These are phyloP conservation scores for Furcasterigmium furcatum DNA, from an alignment of 2,329 filamentous ascomycete species.

Conservation along the genomic window DNA sequence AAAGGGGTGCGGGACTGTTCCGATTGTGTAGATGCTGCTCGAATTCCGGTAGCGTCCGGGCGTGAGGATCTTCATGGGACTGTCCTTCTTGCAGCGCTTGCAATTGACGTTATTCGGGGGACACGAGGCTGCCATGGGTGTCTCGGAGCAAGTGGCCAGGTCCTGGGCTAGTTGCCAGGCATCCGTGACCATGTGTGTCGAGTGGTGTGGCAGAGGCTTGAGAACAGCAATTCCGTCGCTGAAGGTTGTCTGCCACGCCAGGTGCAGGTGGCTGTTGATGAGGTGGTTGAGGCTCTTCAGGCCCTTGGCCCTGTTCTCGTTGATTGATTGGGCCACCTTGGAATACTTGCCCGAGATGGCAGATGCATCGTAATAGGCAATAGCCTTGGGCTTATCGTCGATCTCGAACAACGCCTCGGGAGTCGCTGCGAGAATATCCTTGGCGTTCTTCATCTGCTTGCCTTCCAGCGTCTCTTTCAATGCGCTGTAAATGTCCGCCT, in stretches of 20 bases:
- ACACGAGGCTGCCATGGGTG: slow-evolving; percentile 72
- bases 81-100: slow-evolving; percentile 65
- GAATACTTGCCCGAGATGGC: slow-evolving; percentile 65
- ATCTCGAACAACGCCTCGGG: slow-evolving; percentile 58
- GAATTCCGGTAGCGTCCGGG: slow-evolving; percentile 68
- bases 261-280: slow-evolving; percentile 82
- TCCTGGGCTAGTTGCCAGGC: slow-evolving; percentile 71
- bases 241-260: slow-evolving; percentile 79
- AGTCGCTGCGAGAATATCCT: slow-evolving; percentile 61
- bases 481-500: slow-evolving; percentile 58
- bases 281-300: slow-evolving; percentile 66
- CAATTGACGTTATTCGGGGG: slow-evolving; percentile 79
- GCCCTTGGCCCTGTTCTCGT: slow-evolving; percentile 54
- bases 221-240: slow-evolving; percentile 74
- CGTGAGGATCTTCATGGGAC: slow-evolving; percentile 64
- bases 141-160: slow-evolving; percentile 71
- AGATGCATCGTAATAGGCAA: slow-evolving; percentile 74
- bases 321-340: slow-evolving; percentile 61
- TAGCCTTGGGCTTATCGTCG: slow-evolving; percentile 60
- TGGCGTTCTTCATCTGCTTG: slow-evolving; percentile 51
- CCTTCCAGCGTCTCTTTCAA: slow-evolving; percentile 59
- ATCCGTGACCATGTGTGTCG: slow-evolving; percentile 67
- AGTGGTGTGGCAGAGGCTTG: slow-evolving; percentile 75
- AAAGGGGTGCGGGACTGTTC: slow-evolving; percentile 87
- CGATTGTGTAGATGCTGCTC: slow-evolving; percentile 74